These are phyloP conservation scores for Globisporangium mamillatum DNA, from an alignment of 352 stramenopile genomes.

Conservation along the genomic window DNA sequence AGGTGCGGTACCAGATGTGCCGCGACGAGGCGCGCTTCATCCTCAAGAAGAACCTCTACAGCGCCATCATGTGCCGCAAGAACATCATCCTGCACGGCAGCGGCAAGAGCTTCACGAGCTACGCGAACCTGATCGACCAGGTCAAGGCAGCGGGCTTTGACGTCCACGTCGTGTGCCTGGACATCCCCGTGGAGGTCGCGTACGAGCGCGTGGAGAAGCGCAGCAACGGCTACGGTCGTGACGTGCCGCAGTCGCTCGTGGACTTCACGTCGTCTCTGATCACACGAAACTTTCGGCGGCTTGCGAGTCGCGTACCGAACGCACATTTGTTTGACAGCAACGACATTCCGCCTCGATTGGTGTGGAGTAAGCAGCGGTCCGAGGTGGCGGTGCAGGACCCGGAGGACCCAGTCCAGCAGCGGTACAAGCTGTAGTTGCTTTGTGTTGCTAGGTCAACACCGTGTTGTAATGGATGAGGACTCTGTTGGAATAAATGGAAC, in stretches of 20 bases:
- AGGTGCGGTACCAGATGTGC: slow-evolving; percentile 75
- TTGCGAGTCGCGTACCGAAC: slow-evolving; percentile 61
- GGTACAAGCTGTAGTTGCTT: slow-evolving; percentile 44
- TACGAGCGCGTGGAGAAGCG: slow-evolving; percentile 69
- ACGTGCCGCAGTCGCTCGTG: slow-evolving; percentile 65
- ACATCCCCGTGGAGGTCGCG: slow-evolving; percentile 58
- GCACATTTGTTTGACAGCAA: slow-evolving; percentile 72
- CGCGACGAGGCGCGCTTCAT: slow-evolving; percentile 81
- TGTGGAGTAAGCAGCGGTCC: slow-evolving; percentile 74
- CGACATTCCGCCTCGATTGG: slow-evolving; percentile 51
- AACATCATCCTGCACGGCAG: slow-evolving; percentile 82
- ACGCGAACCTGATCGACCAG: slow-evolving; percentile 58
- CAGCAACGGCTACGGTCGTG: slow-evolving; percentile 60
- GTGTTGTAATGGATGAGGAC: neutral
- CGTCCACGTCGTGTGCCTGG: slow-evolving; percentile 72
- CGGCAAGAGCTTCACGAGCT: slow-evolving; percentile 70
- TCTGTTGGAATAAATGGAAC: neutral
- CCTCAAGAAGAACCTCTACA: slow-evolving; percentile 76
- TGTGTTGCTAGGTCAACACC: neutral
- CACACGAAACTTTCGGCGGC: slow-evolving; percentile 59
- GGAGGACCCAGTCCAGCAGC: slow-evolving; percentile 57
- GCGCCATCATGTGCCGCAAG: slow-evolving; percentile 70
- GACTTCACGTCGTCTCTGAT: slow-evolving; percentile 62
- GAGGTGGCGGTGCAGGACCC: slow-evolving; percentile 42
- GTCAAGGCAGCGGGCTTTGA: slow-evolving; percentile 69